These are phyloP conservation scores for Cudoniella acicularis DNA, from an alignment of 495 filamentous ascomycete species.

Conservation along the genomic window DNA sequence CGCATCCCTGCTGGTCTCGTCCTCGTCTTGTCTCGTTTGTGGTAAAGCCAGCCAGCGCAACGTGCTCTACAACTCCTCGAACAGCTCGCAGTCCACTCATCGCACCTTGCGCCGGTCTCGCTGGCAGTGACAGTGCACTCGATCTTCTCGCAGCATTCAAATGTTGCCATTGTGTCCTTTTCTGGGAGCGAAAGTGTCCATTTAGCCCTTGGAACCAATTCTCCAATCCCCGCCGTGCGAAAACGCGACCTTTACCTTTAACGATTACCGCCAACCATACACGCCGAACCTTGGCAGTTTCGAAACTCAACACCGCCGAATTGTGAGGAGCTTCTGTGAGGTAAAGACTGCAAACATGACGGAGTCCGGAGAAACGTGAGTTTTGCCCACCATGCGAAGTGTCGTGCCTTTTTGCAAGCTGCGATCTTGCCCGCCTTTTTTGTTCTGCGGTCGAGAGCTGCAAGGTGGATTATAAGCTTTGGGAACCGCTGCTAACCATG, in stretches of 20 bases:
- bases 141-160: too few species aligned
- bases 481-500: background rate
- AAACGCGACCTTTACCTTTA: too few species aligned
- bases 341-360: slow-evolving; percentile 9
- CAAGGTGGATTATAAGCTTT: too few species aligned
- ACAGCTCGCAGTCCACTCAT: background rate
- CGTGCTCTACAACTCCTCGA: background rate
- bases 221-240: too few species aligned
- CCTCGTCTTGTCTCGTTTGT: background rate
- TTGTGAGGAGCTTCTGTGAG: background rate
- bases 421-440: background rate
- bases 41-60: background rate
- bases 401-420: background rate
- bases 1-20: background rate
- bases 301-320: background rate
- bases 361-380: slow-evolving; percentile 15
- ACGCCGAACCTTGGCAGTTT: background rate
- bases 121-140: background rate
- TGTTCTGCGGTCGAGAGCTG: background rate
- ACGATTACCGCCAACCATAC: too few species aligned
- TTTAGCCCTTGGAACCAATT: too few species aligned
- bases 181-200: too few species aligned
- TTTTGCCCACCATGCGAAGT: background rate
- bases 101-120: background rate
- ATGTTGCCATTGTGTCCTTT: too few species aligned